These are phyloP conservation scores for Phytophthora hybrid DNA, from an alignment of 352 stramenopile species.

Conservation along the genomic window DNA sequence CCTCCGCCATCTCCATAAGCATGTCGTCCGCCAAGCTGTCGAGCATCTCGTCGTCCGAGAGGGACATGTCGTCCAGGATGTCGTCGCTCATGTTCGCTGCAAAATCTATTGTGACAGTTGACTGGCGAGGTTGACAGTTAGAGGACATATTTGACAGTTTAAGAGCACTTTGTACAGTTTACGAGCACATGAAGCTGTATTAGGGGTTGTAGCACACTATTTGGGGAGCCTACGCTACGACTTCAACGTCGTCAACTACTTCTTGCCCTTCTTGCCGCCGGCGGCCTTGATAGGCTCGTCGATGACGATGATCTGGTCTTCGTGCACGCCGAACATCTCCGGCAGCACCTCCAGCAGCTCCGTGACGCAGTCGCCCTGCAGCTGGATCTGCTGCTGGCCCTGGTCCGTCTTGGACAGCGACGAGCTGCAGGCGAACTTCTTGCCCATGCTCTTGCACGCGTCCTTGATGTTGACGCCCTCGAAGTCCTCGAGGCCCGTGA, in stretches of 20 bases:
- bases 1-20: conserved; percentile 72
- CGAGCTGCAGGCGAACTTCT: conserved; percentile 85
- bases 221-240: background rate
- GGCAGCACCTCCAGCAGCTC: conserved; percentile 80
- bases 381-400: conserved; percentile 83
- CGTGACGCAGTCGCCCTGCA: conserved; percentile 81
- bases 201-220: too few species aligned
- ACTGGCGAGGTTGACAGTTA: too few species aligned
- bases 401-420: conserved; percentile 81
- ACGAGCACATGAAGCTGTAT: too few species aligned
- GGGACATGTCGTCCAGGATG: conserved; percentile 84
- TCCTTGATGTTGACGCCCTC: conserved; percentile 88
- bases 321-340: conserved; percentile 80
- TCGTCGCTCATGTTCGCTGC: conserved; percentile 62
- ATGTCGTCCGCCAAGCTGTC: conserved; percentile 85
- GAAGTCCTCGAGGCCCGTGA: conserved; percentile 85
- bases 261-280: conserved; percentile 52
- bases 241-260: conserved; percentile 28
- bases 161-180: too few species aligned
- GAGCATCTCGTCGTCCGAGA: conserved; percentile 89
- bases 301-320: conserved; percentile 76
- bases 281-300: conserved; percentile 73
- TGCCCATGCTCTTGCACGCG: conserved; percentile 78
- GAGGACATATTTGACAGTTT: too few species aligned
- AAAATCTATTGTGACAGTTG: too few species aligned